These are phyloP conservation scores for Logfia minima DNA, from an alignment of 129 eudicot species.

Conservation along the genomic window DNA sequence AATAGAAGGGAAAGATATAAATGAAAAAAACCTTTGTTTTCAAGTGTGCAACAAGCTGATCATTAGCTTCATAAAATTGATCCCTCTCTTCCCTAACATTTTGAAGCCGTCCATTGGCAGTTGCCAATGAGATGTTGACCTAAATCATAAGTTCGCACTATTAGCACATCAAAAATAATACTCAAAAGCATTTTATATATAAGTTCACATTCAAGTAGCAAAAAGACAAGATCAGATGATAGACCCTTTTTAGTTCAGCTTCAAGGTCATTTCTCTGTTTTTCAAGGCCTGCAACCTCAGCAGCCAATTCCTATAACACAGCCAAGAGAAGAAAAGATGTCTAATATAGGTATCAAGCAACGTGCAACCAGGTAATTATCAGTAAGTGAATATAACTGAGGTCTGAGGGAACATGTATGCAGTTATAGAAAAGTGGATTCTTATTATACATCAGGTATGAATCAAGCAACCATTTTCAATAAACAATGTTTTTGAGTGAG, in stretches of 20 bases:
- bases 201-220: not conserved
- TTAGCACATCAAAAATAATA: slow-evolving; percentile 2
- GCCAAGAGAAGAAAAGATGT: slow-evolving; percentile 1
- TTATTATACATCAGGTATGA: not conserved
- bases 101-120: slow-evolving; percentile 84
- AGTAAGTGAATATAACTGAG: not conserved
- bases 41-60: slow-evolving; percentile 89
- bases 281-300: slow-evolving; percentile 86
- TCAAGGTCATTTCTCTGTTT: slow-evolving; percentile 90
- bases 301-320: slow-evolving; percentile 63
- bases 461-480: not conserved
- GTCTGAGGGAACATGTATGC: not conserved
- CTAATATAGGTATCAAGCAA: not conserved
- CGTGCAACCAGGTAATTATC: not conserved
- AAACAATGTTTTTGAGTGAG: not conserved
- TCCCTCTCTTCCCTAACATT: slow-evolving; percentile 91
- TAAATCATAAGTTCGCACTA: slow-evolving; percentile 27
- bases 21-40: slow-evolving; percentile 56
- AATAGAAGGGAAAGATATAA: not conserved
- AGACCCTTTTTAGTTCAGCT: slow-evolving; percentile 84
- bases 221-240: not conserved
- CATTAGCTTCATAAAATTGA: slow-evolving; percentile 95
- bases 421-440: not conserved
- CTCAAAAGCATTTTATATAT: not conserved
- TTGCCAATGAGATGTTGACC: slow-evolving; percentile 88